These are phyloP conservation scores for Penicillium manginii DNA, from an alignment of 495 filamentous ascomycete species.

Conservation along the genomic window DNA sequence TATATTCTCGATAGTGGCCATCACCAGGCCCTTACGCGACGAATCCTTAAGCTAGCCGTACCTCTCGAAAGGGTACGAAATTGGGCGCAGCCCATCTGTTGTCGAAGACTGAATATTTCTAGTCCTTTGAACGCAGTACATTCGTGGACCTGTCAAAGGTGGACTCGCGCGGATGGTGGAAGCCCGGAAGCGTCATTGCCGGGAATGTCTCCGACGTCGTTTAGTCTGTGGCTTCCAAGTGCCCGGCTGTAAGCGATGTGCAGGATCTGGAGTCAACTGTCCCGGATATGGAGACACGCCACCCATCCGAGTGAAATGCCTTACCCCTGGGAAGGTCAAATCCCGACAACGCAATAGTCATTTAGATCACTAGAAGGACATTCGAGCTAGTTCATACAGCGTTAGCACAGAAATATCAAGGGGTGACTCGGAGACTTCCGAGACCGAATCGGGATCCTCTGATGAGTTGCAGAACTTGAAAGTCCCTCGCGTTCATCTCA, in stretches of 20 bases:
- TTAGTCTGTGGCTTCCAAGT: slow-evolving; percentile 36
- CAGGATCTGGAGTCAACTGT: slow-evolving; percentile 24
- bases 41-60: neutral
- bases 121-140: no score
- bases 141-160: no score
- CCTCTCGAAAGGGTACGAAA: neutral
- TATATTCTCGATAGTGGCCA: neutral
- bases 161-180: neutral
- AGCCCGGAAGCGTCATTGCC: slow-evolving; percentile 34
- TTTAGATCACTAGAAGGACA: neutral
- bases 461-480: neutral
- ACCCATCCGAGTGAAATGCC: slow-evolving; percentile 27
- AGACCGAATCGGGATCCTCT: neutral
- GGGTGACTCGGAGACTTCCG: neutral
- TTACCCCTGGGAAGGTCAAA: slow-evolving; percentile 31
- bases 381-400: neutral
- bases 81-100: neutral
- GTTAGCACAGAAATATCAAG: neutral
- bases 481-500: neutral
- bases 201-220: slow-evolving; percentile 43
- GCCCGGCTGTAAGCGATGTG: slow-evolving; percentile 31
- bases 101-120: neutral
- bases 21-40: neutral
- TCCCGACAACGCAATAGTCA: slow-evolving; percentile 18
- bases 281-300: slow-evolving; percentile 29